Percentiles rank a stretch among this genome's conserved stretches.
Conservation (phyloP, 495 filamentous ascomycete species). For the Alectoria sarmentosa region DNA sequence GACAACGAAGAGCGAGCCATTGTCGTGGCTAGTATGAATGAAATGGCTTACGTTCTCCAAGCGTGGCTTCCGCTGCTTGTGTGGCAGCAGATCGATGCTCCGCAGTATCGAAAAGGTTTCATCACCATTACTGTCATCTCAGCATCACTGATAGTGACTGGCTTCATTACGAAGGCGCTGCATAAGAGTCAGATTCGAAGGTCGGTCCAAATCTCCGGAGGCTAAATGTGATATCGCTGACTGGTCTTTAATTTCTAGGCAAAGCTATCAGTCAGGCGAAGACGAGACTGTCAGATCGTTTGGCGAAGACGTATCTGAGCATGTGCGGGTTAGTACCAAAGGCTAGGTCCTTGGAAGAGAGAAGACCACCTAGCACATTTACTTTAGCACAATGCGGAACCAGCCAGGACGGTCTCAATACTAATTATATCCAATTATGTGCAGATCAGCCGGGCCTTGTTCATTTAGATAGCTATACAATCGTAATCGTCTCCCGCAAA, state of each 20-base stretch:
- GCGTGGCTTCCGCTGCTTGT: conserved; percentile 45
- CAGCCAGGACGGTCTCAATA: too few species aligned
- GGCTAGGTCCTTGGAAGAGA: neutral
- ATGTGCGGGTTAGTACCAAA: neutral
- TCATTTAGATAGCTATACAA: too few species aligned
- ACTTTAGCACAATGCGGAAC: too few species aligned
- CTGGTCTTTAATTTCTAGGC: neutral
- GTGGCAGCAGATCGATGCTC: conserved; percentile 47
- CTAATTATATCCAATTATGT: too few species aligned
- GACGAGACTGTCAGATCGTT: neutral
- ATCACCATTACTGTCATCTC: conserved; percentile 37
- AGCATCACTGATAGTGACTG: conserved; percentile 29
- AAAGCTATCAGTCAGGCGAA: neutral
- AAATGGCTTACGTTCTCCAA: conserved; percentile 43
- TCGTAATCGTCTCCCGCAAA: too few species aligned
- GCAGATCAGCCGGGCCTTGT: too few species aligned
- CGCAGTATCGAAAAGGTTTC: conserved; percentile 42
- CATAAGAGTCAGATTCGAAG: neutral
- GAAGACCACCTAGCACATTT: neutral
- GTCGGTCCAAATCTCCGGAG: neutral
- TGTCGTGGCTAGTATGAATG: conserved; percentile 44
- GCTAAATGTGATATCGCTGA: neutral
- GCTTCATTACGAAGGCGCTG: conserved; percentile 1
- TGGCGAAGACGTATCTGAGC: neutral
- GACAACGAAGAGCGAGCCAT: conserved; percentile 48